A percentile compares a stretch with the other conserved stretches of the same genome.
These are phyloP conservation scores for Podospora tetraspora DNA, from an alignment of 495 filamentous ascomycete genomes.

Conservation along the genomic window DNA sequence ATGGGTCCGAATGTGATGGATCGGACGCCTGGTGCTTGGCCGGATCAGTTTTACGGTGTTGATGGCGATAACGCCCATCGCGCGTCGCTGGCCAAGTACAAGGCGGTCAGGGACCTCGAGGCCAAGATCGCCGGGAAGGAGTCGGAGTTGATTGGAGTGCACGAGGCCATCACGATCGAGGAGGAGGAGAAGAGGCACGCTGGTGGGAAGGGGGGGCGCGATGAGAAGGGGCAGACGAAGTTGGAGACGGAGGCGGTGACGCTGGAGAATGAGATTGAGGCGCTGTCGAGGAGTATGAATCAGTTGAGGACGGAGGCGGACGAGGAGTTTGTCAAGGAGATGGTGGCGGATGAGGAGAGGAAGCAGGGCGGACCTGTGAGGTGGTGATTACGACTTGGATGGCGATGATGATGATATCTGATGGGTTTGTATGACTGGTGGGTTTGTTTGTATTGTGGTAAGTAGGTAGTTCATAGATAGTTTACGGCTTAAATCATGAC, in stretches of 20 bases:
- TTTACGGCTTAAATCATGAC: background rate
- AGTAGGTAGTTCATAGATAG: background rate
- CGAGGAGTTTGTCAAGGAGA: slow-evolving; percentile 34
- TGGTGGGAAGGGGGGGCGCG: background rate
- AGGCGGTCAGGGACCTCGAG: slow-evolving; percentile 27
- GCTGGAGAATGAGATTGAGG: slow-evolving; percentile 29
- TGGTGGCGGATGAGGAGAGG: slow-evolving; percentile 29
- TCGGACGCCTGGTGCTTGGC: slow-evolving; percentile 25
- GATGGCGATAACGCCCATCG: slow-evolving; percentile 11
- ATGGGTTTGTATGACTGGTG: background rate
- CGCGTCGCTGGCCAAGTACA: slow-evolving; percentile 26
- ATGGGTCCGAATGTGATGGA: background rate
- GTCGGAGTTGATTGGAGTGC: slow-evolving; percentile 17
- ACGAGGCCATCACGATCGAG: slow-evolving; percentile 17
- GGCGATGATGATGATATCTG: background rate
- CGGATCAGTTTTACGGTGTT: slow-evolving; percentile 10
- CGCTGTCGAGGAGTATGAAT: slow-evolving; percentile 18
- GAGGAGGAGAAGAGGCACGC: slow-evolving; percentile 1
- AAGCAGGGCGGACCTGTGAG: background rate
- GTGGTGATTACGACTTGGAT: background rate
- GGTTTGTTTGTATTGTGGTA: background rate
- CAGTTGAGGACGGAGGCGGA: slow-evolving; percentile 29
- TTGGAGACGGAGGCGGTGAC: slow-evolving; percentile 10
- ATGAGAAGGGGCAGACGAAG: slow-evolving; percentile 1
- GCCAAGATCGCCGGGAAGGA: slow-evolving; percentile 24